Evolutionary conservation across 305 asterid species (phyloP), one percentile per base, ranked within the genome.

Genomic region (Fraxinus platypoda): DNA sequence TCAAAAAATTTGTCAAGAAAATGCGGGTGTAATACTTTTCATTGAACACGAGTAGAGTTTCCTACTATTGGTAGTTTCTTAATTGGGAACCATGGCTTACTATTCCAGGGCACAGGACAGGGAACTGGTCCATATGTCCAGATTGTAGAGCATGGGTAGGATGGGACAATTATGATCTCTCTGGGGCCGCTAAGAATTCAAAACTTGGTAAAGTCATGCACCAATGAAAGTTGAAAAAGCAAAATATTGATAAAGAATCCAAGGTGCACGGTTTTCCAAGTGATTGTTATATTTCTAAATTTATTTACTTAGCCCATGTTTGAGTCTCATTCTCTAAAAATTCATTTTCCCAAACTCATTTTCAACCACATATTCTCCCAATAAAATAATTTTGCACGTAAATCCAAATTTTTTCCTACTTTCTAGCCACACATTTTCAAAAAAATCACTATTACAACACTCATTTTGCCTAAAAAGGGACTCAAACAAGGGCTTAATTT

Each of bases 191-290:
- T 77, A 6, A 15, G 26, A 37, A 57, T 54, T 57, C 37, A 68
- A 64, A 4, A 68, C 74, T 77, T 19, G 80, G 80, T 23, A 77
- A 77, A 57, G 34, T 77, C 37, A 31, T 31, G 25, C n/a, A 19
- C 52, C 72, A 77, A 31, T 43, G 33, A 4, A 5, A 26, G 19
- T 4, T 6, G 19, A 28, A 25, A 64, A 68, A 4, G 35, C 4
- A 68, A 68, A 30, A 28, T 68, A 68, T 13, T 5, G n/a, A 28
- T 11, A 12, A 21, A 19, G 49, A 11, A 79, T 37, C 25, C 70
- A 79, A 71, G 72, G 54, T 52, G 33, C 41, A 13, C 54, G 23
- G 25, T 19, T 31, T 73, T 80, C 38, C 74, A 35, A 19, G 79
- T 33, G 59, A 70, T 26, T 78, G 30, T 64, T 64, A 21, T 23